These are phyloP conservation scores for Paramecium caudatum DNA, from an alignment of 73 alveolate species.

Conservation along the genomic window DNA sequence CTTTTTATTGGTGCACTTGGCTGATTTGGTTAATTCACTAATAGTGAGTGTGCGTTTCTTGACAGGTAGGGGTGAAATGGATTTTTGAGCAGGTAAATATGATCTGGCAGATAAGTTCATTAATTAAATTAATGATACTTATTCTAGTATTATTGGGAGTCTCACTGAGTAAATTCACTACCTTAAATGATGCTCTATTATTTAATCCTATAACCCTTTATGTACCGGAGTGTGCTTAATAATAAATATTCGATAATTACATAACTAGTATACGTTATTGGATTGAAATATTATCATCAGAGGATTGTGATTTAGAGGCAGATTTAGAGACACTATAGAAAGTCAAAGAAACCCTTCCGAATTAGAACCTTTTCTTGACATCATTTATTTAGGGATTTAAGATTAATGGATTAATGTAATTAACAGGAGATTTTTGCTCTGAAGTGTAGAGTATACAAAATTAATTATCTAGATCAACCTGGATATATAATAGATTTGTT, in stretches of 20 bases:
- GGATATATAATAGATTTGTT: constrained; percentile 30
- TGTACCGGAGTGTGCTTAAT: background rate
- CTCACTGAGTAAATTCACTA: background rate
- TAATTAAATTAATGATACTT: background rate
- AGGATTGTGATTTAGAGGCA: background rate
- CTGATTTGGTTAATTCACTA: background rate
- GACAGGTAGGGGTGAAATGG: background rate
- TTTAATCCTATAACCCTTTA: background rate
- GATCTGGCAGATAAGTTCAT: constrained; percentile 57
- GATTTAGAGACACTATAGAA: background rate
- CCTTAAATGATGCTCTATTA: background rate
- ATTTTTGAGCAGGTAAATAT: background rate
- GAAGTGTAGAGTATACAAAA: background rate
- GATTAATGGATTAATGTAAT: constrained; percentile 11
- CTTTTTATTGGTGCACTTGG: background rate
- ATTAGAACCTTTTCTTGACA: background rate
- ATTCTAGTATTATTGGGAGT: background rate
- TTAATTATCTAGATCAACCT: background rate
- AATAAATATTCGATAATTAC: background rate
- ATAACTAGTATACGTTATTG: background rate
- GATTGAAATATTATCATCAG: background rate
- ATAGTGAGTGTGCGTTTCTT: constrained; percentile 28
- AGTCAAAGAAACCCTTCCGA: background rate
- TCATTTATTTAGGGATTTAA: background rate
- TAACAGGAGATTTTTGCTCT: constrained; percentile 19